Evolutionary conservation across 2,329 filamentous ascomycete species (phyloP), one percentile per base, ranked within the genome.

Genomic region (Fusarium transvaalense): DNA sequence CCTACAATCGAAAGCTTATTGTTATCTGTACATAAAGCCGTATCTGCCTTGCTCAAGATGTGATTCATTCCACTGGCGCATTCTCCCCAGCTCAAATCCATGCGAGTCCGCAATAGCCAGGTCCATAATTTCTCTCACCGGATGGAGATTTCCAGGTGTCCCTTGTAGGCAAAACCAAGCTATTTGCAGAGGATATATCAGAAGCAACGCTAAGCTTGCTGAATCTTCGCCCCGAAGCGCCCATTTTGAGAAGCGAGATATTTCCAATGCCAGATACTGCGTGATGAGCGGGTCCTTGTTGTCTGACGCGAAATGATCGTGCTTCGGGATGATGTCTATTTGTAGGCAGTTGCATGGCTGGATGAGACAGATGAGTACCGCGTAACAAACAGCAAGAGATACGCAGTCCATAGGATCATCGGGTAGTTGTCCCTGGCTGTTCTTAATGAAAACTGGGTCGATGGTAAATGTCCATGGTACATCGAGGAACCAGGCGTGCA

Each of bases 101-200:
- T 63, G 42, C 3, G 41, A 63, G 21, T 66, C 64, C 2, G 64
- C 64, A 15, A 66, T 48, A 13, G 48, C 42, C 9, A 51, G 48
- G 23, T 67, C 41, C 57, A 66, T 56, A 8, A 67, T 48, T 15
- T 55, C 46, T 27, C 38, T 42, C 1, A 63, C 31, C 4, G 14
- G 31, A 2, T 14, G 4, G 0, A 67, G 51, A 0, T 53, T 58
- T 6, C 35, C 34, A 1, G 38, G 32, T 1, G 37, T 67, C 5
- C 19, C 7, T n/a, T 66, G 57, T 2, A 66, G 9, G 17, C 37
- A 63, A 8, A 25, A 67, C 63, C 64, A 66, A 1, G 64, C 52
- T 47, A 66, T 67, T 9, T 66, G 64, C 10, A 66, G 47, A 2
- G 64, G 64, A 29, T 63, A 66, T 10, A 66, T 42, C 7, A 66